Conservation (phyloP, 169 alveolate species). For the Plasmodium cynomolgi region DNA sequence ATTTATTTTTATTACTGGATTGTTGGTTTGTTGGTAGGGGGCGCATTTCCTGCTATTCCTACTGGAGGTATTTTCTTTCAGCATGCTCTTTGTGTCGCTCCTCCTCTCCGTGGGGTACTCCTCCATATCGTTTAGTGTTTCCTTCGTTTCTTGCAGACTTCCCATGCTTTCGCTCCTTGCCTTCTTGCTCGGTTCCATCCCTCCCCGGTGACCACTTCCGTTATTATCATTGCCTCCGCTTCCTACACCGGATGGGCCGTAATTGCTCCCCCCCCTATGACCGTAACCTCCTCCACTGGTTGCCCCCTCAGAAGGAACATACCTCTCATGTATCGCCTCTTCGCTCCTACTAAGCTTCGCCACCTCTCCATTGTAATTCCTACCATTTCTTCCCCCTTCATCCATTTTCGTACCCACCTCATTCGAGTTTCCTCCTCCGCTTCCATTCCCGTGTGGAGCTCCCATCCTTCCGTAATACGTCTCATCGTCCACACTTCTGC, state of each 20-base stretch:
- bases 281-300: not conserved
- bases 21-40: conserved; percentile 43
- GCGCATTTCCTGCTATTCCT: conserved; percentile 42
- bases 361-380: not conserved
- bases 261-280: not conserved
- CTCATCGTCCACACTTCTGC: not conserved
- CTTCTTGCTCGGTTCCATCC: not conserved
- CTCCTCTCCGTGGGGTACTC: not conserved
- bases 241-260: not conserved
- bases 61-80: conserved; percentile 27
- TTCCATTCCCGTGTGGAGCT: not conserved
- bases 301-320: not conserved
- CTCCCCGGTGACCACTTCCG: not conserved
- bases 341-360: conserved; percentile 6
- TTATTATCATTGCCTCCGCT: not conserved
- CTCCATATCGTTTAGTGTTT: not conserved
- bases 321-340: conserved; percentile 5
- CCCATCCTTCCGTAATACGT: not conserved
- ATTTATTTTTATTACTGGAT: conserved; percentile 52
- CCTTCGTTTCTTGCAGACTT: conserved; percentile 17
- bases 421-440: not conserved
- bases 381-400: not conserved
- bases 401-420: not conserved
- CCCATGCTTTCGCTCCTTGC: conserved; percentile 5
- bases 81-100: conserved; percentile 5